Conservation (phyloP, 2,329 filamentous ascomycete species). For the Colletotrichum ledebouriae region DNA sequence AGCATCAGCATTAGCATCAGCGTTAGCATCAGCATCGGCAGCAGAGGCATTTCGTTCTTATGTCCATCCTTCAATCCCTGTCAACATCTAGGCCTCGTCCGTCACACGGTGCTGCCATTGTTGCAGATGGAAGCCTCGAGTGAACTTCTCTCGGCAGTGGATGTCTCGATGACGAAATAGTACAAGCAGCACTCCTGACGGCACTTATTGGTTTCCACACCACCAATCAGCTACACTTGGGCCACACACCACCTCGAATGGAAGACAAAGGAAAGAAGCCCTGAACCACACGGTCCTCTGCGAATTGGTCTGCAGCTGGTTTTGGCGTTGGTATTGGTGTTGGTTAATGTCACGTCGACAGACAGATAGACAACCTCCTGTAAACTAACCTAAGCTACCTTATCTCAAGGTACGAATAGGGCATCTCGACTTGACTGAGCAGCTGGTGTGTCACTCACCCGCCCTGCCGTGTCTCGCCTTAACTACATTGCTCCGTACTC, state of each 20-base stretch:
- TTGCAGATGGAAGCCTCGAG: too few relatives aligned
- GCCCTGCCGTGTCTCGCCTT: slow-evolving; percentile 10
- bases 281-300: slow-evolving; percentile 19
- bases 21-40: neutral
- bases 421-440: too few relatives aligned
- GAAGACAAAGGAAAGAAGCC: slow-evolving; percentile 6
- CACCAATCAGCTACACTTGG: slow-evolving; percentile 14
- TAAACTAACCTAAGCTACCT: too few relatives aligned
- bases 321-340: slow-evolving; percentile 19
- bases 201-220: slow-evolving; percentile 24
- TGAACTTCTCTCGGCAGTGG: too few relatives aligned
- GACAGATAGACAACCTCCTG: neutral
- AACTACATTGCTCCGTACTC: neutral
- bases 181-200: slow-evolving; percentile 27
- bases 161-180: slow-evolving; percentile 26
- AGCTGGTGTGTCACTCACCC: neutral
- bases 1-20: too few relatives aligned
- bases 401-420: too few relatives aligned
- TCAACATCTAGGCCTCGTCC: too few relatives aligned
- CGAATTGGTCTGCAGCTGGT: slow-evolving; percentile 14
- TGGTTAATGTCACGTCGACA: slow-evolving; percentile 18
- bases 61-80: too few relatives aligned
- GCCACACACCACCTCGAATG: slow-evolving; percentile 27
- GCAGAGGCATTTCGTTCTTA: neutral
- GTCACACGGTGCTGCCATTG: too few relatives aligned